These are phyloP conservation scores for Datura wrightii DNA, from an alignment of 257 asterid genomes.

Conservation along the genomic window DNA sequence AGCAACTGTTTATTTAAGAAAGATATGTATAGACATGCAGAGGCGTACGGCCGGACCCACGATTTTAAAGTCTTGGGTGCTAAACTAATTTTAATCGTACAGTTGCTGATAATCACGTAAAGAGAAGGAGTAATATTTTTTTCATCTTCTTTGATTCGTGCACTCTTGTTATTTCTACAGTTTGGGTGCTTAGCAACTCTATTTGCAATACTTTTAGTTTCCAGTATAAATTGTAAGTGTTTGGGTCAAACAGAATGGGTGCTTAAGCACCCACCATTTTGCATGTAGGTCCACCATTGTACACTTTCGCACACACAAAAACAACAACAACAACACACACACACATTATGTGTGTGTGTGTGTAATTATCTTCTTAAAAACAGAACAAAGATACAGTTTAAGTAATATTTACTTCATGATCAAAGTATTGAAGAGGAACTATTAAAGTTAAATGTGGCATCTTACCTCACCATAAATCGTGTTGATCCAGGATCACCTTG, in stretches of 20 bases:
- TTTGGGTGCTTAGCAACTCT: neutral
- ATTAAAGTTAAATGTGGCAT: constrained; percentile 15
- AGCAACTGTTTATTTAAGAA: constrained; percentile 3
- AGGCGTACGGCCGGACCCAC: neutral
- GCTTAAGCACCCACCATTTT: neutral
- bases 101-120: neutral
- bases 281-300: neutral
- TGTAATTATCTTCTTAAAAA: neutral
- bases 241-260: constrained; percentile 10
- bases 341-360: neutral
- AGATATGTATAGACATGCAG: constrained; percentile 4
- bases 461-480: constrained; percentile 96
- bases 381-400: constrained; percentile 17
- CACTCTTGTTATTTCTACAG: constrained; percentile 9
- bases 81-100: neutral
- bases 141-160: constrained; percentile 4
- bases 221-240: neutral
- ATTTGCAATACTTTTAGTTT: constrained; percentile 6
- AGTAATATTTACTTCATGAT: neutral
- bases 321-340: neutral
- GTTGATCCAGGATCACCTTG: constrained; percentile 99
- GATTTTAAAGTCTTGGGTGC: neutral
- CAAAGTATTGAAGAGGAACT: constrained; percentile 2
- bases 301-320: neutral
- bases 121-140: neutral